Percentiles rank a stretch among this genome's conserved stretches.
Evolutionary conservation across 345 rosid species (phyloP).

Genomic region (Turritis glabra): DNA sequence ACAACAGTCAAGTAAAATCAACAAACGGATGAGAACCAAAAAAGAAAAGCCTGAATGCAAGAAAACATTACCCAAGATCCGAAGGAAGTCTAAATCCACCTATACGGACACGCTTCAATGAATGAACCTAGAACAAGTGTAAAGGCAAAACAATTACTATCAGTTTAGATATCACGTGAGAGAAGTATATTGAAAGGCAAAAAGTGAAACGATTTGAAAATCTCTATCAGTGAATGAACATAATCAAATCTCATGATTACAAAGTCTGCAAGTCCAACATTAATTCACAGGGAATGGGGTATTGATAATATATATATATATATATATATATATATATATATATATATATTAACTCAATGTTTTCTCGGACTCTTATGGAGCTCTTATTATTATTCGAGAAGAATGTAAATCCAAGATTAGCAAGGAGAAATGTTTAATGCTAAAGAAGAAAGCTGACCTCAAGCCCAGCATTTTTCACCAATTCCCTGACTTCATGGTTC

Average conservation of each 20-base stretch:
- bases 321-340: too few species aligned
- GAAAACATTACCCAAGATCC: constrained; percentile 73
- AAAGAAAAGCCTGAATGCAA: background rate
- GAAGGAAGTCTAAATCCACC: constrained; percentile 94
- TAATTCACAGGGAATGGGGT: background rate
- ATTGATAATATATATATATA: background rate
- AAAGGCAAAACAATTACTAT: constrained; percentile 13
- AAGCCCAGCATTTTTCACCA: constrained; percentile 92
- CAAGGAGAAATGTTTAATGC: background rate
- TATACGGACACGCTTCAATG: constrained; percentile 77
- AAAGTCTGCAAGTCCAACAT: background rate
- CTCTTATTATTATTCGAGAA: background rate
- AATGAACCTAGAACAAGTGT: constrained; percentile 58
- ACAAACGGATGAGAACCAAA: background rate
- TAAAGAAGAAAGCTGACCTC: constrained; percentile 60
- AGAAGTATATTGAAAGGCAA: background rate
- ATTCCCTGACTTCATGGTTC: constrained; percentile 93
- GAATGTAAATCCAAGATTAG: background rate
- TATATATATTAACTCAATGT: background rate
- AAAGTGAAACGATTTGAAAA: background rate
- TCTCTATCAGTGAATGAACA: background rate
- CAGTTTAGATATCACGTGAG: background rate
- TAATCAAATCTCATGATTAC: background rate
- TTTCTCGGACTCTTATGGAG: constrained; percentile 1
- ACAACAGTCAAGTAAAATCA: background rate